A percentile compares a stretch with the other conserved stretches of the same genome.
Conservation (phyloP, 495 filamentous ascomycete species). For the Hyaloscypha hepaticicola region DNA sequence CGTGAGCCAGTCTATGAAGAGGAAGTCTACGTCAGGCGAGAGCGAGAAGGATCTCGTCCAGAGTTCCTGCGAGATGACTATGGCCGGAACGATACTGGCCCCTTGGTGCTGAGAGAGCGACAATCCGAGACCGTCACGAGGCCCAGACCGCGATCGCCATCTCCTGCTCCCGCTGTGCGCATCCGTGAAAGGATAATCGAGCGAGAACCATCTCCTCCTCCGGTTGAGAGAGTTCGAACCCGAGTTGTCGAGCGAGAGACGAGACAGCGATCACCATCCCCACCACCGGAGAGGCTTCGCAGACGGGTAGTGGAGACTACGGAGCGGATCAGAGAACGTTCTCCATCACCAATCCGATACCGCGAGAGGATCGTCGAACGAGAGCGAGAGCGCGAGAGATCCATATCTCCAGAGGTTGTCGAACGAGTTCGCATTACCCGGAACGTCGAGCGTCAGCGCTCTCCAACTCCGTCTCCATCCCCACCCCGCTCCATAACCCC, state of each 20-base stretch:
- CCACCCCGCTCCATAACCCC: conserved; percentile 43
- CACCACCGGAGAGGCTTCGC: conserved; percentile 36
- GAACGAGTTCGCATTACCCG: conserved; percentile 27
- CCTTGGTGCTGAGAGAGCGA: conserved; percentile 44
- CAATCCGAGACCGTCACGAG: conserved; percentile 28
- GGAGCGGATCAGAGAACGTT: conserved; percentile 31
- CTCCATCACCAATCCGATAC: conserved; percentile 29
- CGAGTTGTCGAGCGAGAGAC: conserved; percentile 43
- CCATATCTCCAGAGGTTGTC: conserved; percentile 35
- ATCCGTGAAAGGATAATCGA: conserved; percentile 25
- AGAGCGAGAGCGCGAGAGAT: conserved; percentile 39
- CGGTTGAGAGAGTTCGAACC: conserved; percentile 34
- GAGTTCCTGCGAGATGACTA: conserved; percentile 58
- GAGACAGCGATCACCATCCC: conserved; percentile 43
- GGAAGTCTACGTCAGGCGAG: conserved; percentile 38
- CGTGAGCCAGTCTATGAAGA: conserved; percentile 28
- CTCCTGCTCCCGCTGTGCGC: conserved; percentile 31
- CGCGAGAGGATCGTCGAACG: conserved; percentile 29
- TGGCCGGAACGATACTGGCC: conserved; percentile 39
- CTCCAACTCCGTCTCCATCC: conserved; percentile 27
- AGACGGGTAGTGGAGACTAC: conserved; percentile 31
- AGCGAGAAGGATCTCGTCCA: conserved; percentile 42
- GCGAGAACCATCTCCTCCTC: conserved; percentile 27
- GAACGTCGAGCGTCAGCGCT: conserved; percentile 24
- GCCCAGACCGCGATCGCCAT: conserved; percentile 36